Evolutionary conservation across 2,329 filamentous ascomycete genomes (phyloP).

Genomic region (Ophiocordyceps robertsii): DNA sequence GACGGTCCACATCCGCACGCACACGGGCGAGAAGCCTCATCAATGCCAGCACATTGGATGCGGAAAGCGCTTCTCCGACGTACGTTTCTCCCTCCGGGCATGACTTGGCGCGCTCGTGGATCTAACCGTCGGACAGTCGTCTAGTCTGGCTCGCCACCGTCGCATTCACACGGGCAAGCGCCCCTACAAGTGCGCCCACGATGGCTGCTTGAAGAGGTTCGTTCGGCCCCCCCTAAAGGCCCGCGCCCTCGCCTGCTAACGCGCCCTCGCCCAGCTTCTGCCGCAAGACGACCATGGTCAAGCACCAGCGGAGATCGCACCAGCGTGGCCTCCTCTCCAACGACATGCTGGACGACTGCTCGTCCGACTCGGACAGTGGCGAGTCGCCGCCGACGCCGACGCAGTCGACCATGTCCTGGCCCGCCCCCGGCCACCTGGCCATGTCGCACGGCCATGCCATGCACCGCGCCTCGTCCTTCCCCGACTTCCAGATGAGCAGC

Average conservation of each 20-base stretch:
- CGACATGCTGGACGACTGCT: slow-evolving; percentile 38
- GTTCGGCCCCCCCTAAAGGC: not conserved
- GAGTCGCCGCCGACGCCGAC: slow-evolving; percentile 47
- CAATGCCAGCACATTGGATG: slow-evolving; percentile 52
- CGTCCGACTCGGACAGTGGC: slow-evolving; percentile 42
- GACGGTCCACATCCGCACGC: slow-evolving; percentile 57
- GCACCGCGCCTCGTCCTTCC: slow-evolving; percentile 40
- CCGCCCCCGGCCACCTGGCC: slow-evolving; percentile 25
- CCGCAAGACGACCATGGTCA: slow-evolving; percentile 59
- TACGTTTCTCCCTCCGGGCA: slow-evolving; percentile 22
- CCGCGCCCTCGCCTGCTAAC: not conserved
- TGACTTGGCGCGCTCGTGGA: not conserved
- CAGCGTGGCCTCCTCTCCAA: slow-evolving; percentile 43
- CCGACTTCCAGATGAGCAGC: slow-evolving; percentile 35
- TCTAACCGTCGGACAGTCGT: slow-evolving; percentile 32
- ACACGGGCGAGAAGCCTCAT: slow-evolving; percentile 60
- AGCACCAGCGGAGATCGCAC: slow-evolving; percentile 49
- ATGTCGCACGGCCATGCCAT: slow-evolving; percentile 24
- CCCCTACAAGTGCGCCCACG: slow-evolving; percentile 49
- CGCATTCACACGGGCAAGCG: slow-evolving; percentile 54
- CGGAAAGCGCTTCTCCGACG: slow-evolving; percentile 57
- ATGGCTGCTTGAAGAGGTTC: slow-evolving; percentile 49
- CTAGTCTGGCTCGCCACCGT: slow-evolving; percentile 50
- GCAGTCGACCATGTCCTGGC: slow-evolving; percentile 38
- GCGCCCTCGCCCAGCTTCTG: slow-evolving; percentile 42